Base-by-base conservation (phyloP, 805 yeast genomes). In the Candida piceae region DNA sequence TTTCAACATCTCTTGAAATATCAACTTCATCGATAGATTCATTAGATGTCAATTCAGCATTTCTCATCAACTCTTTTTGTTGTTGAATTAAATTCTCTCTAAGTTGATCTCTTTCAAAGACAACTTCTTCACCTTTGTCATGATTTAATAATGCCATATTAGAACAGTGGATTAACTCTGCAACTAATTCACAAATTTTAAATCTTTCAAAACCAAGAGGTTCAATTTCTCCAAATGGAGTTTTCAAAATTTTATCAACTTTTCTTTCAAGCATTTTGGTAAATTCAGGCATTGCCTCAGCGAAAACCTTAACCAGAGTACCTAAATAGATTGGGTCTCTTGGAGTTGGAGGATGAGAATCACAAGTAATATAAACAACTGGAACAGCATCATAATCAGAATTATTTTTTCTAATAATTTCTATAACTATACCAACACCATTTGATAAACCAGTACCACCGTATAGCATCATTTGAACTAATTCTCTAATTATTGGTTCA, bases 141-240 rank as follows among this genome's bases (percentile, higher is more conserved):
- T 87, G 87, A 55, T 89, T 93, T 47, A 93, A 71, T 15, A 88
- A 69, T 0, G 83, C 86, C 97, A 93, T 93, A 62, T 93, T 93
- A n/a, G 96, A 87, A 56, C 99, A 93, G 61, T 93, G 98, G 39
- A 93, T 69, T 28, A 93, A 69, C 54, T 93, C 99, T 0, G 98
- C 98, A 33, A 93, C 77, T 35, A 93, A 66, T 62, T 93, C 99
- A 42, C 95, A 80, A 17, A 93, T 75, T 54, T 88, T 85, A 63
- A 93, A 89, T 45, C 89, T 72, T 50, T 89, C 95, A 58, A 90
- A 86, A 0, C 98, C 98, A 16, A 93, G 64, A 2, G 93, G 88
- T 50, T 78, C 80, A 48, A 74, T 72, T 20, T 62, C 60, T 15
- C 87, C 85, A 46, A 83, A 70, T 26, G 88, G 83, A 23, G 86